Conservation (phyloP, 345 rosid species). For the Erodium maritimum region DNA sequence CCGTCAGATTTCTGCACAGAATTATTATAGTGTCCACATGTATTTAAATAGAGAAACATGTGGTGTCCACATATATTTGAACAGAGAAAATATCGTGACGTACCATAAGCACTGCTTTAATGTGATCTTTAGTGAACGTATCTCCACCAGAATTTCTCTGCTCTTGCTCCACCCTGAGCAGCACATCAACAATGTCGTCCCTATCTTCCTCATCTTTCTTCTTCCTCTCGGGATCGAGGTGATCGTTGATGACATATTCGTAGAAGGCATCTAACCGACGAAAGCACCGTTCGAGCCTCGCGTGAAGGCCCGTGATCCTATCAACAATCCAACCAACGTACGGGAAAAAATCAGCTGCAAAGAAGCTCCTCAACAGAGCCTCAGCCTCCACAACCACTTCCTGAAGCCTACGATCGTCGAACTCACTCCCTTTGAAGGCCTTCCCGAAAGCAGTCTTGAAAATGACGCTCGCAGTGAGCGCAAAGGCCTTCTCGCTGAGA, state of each 20-base stretch:
- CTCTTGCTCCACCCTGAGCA: slow-evolving; percentile 22
- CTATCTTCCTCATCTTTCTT: too few species aligned
- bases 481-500: slow-evolving; percentile 7
- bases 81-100: not conserved
- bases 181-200: slow-evolving; percentile 38
- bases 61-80: too few species aligned
- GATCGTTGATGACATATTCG: slow-evolving; percentile 25
- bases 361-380: slow-evolving; percentile 15
- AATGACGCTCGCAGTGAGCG: slow-evolving; percentile 6
- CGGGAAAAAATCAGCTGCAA: slow-evolving; percentile 22
- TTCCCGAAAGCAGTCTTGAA: too few species aligned
- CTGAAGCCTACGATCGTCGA: slow-evolving; percentile 14
- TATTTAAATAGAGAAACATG: too few species aligned
- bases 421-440: slow-evolving; percentile 4
- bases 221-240: slow-evolving; percentile 17
- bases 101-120: slow-evolving; percentile 41
- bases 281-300: slow-evolving; percentile 22
- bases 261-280: slow-evolving; percentile 23
- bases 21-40: too few species aligned
- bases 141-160: slow-evolving; percentile 13
- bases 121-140: slow-evolving; percentile 22
- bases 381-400: slow-evolving; percentile 17
- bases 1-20: too few species aligned
- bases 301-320: slow-evolving; percentile 17
- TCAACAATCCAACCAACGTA: slow-evolving; percentile 31